Percentiles rank a stretch among this genome's conserved stretches.
These are phyloP conservation scores for Penicillium manginii DNA, from an alignment of 495 filamentous ascomycete species.

Conservation along the genomic window DNA sequence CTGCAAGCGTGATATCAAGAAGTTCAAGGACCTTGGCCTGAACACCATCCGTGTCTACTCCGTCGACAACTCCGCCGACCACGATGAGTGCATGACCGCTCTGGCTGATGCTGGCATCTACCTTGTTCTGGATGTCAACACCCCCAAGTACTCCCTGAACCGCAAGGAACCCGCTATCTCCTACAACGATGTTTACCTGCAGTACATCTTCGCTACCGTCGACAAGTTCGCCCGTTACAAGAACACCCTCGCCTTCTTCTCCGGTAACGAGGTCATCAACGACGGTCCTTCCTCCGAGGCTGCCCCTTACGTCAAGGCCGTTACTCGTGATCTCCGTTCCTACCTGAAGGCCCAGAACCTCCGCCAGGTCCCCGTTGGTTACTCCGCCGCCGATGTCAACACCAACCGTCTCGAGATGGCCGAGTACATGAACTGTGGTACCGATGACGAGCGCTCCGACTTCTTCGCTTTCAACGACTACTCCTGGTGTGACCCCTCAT, in stretches of 20 bases:
- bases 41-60: slow-evolving; percentile 95
- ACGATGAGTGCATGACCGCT: slow-evolving; percentile 81
- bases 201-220: slow-evolving; percentile 91
- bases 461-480: slow-evolving; percentile 99
- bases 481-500: slow-evolving; percentile 90
- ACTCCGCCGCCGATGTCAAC: slow-evolving; percentile 83
- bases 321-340: slow-evolving; percentile 87
- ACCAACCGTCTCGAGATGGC: slow-evolving; percentile 89
- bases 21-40: slow-evolving; percentile 84
- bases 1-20: slow-evolving; percentile 81
- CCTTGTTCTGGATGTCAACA: slow-evolving; percentile 84
- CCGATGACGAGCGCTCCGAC: slow-evolving; percentile 81
- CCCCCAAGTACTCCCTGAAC: slow-evolving; percentile 81
- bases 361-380: slow-evolving; percentile 85
- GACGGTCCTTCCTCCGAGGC: slow-evolving; percentile 70
- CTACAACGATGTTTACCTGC: slow-evolving; percentile 91
- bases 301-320: slow-evolving; percentile 91
- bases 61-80: slow-evolving; percentile 82
- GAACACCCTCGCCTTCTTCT: slow-evolving; percentile 95
- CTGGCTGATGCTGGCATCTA: slow-evolving; percentile 89
- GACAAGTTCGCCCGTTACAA: slow-evolving; percentile 84
- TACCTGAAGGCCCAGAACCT: slow-evolving; percentile 78
- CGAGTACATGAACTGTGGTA: slow-evolving; percentile 92
- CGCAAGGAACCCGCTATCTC: slow-evolving; percentile 72
- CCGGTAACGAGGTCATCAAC: slow-evolving; percentile 96